Percentiles rank a stretch among this genome's conserved stretches.
Conservation (phyloP, 768 basidiomycete genomes). For the Collybiopsis luxurians region DNA sequence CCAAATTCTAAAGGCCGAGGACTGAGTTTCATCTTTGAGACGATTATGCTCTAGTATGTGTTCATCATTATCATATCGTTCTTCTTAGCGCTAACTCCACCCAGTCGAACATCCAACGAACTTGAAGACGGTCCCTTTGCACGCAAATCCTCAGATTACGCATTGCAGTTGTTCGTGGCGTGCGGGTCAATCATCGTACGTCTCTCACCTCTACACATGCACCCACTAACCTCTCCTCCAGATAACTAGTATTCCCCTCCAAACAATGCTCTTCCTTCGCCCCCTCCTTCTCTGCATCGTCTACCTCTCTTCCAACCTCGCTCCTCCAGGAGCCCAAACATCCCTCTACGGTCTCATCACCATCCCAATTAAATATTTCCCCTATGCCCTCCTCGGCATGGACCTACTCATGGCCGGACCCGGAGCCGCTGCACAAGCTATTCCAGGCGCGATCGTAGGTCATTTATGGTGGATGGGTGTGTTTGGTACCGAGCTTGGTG, state of each 20-base stretch:
- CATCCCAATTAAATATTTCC: constrained; percentile 69
- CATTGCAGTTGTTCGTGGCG: constrained; percentile 67
- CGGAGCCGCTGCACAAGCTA: constrained; percentile 45
- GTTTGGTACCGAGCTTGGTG: constrained; percentile 48
- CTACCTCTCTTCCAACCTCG: constrained; percentile 66
- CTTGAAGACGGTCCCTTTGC: constrained; percentile 62
- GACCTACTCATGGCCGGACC: constrained; percentile 69
- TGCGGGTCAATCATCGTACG: constrained; percentile 59
- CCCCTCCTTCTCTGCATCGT: constrained; percentile 65
- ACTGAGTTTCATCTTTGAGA: constrained; percentile 61
- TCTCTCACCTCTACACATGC: constrained; percentile 4
- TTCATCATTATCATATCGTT: not conserved
- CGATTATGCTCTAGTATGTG: constrained; percentile 69
- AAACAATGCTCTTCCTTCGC: constrained; percentile 52
- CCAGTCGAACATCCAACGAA: constrained; percentile 61
- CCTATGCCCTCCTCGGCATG: constrained; percentile 70
- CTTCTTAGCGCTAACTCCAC: too few species aligned
- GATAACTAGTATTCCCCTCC: constrained; percentile 61
- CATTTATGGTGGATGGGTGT: constrained; percentile 82
- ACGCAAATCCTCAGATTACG: constrained; percentile 67
- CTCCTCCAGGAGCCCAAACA: constrained; percentile 63
- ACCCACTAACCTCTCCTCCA: constrained; percentile 11
- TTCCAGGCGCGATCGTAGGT: constrained; percentile 74
- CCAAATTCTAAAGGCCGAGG: constrained; percentile 14
- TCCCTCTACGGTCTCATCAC: constrained; percentile 79